Base-by-base conservation (phyloP, 23 red algal genomes). In the Gracilaria domingensis region DNA sequence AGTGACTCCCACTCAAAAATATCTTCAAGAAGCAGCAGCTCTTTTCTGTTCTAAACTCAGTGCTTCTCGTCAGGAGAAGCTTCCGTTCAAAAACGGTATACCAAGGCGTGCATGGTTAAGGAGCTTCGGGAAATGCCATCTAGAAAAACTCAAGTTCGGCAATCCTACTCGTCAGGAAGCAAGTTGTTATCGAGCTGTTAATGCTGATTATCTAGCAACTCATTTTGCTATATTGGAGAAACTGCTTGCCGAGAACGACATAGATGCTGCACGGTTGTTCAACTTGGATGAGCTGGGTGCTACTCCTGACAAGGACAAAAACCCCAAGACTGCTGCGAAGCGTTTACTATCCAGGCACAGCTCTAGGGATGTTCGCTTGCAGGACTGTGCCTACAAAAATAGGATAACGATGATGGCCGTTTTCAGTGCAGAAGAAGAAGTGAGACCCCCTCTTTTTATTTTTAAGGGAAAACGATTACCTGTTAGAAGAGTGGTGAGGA, bases 341-440 rank as follows among this genome's bases (percentile, higher is more conserved):
- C 28, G 25, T 4, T 70, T 70, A 33, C 13, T 34, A 9, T 2
- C 28, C 13, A 9, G 35, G 35, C 13, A 70, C 18, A 25, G 65
- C 12, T 36, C 65, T 8, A 9, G 65, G 2, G 65, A 28, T 38
- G 13, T 70, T 33, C 65, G 28, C 2, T 8, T 70, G 25, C 14
- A 70, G 35, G 23, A 33, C 4, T 34, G 35, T 25, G 13, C 30
- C 35, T 70, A 70, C 65, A 70, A 70, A 25, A 33, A 70, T 26
- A 70, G 65, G 16, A 26, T 70, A 35, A 70, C 65, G 25, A 28
- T 70, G 65, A 70, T 70, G 8, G 5, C 65, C 3, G 65, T 70
- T 16, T 33, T 70, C 28, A 70, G 23, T 34, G 65, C 65, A 1
- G 65, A 33, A 8, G 65, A 17, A 17, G 28, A 70, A 16, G 13